Base-by-base conservation (phyloP, 768 basidiomycete species). In the Panellus pusillus region DNA sequence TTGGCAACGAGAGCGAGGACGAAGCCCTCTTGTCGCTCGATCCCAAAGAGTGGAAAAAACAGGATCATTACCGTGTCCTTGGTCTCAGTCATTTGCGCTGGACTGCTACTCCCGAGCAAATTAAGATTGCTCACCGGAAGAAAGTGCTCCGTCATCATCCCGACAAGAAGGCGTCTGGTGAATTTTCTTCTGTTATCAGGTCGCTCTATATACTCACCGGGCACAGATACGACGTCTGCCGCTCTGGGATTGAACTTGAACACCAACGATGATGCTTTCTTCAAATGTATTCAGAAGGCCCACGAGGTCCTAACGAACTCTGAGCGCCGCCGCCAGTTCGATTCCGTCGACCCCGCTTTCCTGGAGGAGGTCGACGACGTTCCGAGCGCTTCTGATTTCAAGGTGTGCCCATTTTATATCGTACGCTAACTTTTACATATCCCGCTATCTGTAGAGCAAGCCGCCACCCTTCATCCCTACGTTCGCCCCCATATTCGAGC, bases 261-360 rank as follows among this genome's bases (percentile, higher is more conserved):
- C 63, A 87, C 91, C 54, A 96, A 98, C 75, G 95, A 98, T 70
- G 96, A 99, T 64, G 87, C 86, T 0, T 98, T 99, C 79, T 99
- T 99, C 90, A 99, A 99, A 74, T 99, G 97, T 70, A 98, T 99
- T 62, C 87, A 91, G 74, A 99, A 99, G 72, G 96, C 96, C n/a
- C 83, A 89, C 72, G 97, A 99, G 63, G 87, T 93, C 38, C 86
- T 99, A 52, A 87, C 86, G 41, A 81, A 96, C 72, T 66, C 84
- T 18, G 93, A 98, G 67, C 86, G 86, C 64, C 85, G 93, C 52
- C 86, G 91, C 43, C 94, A 98, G 70, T 99, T 96, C 73, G 97
- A 99, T 72, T 95, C 93, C 2, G 92, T 97, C 50, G 96, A 99
- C 72, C 90, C 89, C 32, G 68, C 79, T 51, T 87, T 84, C 67